phyloP scores from a whole-genome alignment of 768 basidiomycete genomes.

The Naganishia kalamii region DNA sequence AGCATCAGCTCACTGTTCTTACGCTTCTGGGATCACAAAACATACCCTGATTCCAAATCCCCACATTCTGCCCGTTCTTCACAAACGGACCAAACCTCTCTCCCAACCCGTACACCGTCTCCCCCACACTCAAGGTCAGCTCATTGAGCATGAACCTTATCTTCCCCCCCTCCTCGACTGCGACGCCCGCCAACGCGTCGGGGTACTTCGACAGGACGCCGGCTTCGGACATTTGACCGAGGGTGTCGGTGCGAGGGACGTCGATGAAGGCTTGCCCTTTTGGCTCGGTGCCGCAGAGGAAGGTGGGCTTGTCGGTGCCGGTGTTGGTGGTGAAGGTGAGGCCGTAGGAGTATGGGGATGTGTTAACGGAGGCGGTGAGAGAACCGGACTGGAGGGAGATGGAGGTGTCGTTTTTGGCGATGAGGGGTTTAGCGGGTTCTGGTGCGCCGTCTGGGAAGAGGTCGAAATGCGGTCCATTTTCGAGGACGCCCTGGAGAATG shows the following conservation, averaged over 20 bases:
- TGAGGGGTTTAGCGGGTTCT: conserved; percentile 50
- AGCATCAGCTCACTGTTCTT: background rate
- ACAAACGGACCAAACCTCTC: conserved; percentile 70
- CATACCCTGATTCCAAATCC: conserved; percentile 56
- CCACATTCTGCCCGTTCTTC: conserved; percentile 60
- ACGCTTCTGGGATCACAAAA: background rate
- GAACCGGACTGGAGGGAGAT: conserved; percentile 50
- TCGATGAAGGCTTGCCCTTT: conserved; percentile 42
- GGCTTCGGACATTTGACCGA: conserved; percentile 49
- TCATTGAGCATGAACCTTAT: conserved; percentile 45
- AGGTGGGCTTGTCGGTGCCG: conserved; percentile 16
- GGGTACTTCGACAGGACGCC: conserved; percentile 56
- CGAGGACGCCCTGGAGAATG: conserved; percentile 35
- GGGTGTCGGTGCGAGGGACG: conserved; percentile 37
- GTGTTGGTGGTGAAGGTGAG: conserved; percentile 50
- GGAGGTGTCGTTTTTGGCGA: conserved; percentile 49
- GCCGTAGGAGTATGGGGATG: conserved; percentile 55
- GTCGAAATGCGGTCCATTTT: conserved; percentile 53
- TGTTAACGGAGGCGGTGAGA: conserved; percentile 54
- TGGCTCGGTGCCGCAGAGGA: conserved; percentile 26
- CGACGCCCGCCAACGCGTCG: conserved; percentile 21
- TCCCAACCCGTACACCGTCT: conserved; percentile 67
- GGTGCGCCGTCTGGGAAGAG: conserved; percentile 61
- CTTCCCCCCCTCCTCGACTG: conserved; percentile 7
- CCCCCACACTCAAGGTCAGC: conserved; percentile 63